Evolutionary conservation across 768 basidiomycete species (phyloP).

Genomic region (Xerocomus brunneocitrinus): DNA sequence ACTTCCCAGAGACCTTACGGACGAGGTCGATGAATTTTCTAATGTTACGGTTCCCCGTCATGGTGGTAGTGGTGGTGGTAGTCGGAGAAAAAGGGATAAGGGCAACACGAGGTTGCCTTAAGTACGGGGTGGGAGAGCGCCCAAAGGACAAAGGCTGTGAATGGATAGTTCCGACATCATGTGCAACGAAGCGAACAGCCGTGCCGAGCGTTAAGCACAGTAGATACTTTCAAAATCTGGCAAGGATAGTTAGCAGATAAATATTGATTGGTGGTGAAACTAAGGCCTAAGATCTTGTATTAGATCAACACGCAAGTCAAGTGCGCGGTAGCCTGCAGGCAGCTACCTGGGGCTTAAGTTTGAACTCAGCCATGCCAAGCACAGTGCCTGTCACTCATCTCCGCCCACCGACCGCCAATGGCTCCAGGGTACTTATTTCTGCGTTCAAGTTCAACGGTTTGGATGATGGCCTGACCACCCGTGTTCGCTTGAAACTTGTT

Average conservation of each 20-base stretch:
- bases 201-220: not conserved
- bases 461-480: not conserved
- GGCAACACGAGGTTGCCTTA: not conserved
- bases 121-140: not conserved
- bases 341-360: not conserved
- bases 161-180: not conserved
- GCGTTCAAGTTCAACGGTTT: not conserved
- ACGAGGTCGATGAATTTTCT: slow-evolving; percentile 31
- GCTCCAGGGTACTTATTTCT: not conserved
- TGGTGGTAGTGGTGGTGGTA: not conserved
- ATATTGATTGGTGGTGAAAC: not conserved
- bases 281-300: not conserved
- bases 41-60: slow-evolving; percentile 7
- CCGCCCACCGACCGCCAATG: not conserved
- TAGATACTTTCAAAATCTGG: not conserved
- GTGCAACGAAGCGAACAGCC: not conserved
- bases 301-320: not conserved
- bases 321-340: not conserved
- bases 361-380: not conserved
- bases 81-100: not conserved
- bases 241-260: not conserved
- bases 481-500: too few relatives aligned
- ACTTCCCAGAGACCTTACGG: slow-evolving; percentile 23
- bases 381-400: not conserved
- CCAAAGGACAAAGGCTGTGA: slow-evolving; percentile 1